Percentiles rank a stretch among this genome's conserved stretches.
phyloP scores from a whole-genome alignment of 257 asterid genomes.

The Solanum piurae region DNA sequence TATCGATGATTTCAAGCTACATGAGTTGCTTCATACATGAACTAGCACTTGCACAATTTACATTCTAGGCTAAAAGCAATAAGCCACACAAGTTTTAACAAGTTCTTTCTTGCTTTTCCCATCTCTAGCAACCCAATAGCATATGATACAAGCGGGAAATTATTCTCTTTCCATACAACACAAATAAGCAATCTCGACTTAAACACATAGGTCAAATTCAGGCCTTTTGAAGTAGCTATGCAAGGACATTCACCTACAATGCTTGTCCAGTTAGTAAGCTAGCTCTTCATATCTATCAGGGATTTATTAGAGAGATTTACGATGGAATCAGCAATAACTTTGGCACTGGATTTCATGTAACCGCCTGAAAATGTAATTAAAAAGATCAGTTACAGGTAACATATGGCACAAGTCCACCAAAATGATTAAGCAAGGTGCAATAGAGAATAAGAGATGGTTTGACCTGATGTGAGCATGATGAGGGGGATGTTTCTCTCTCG shows the following conservation, averaged over 20 bases:
- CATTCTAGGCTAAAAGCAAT: neutral
- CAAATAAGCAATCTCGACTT: neutral
- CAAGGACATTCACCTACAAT: neutral
- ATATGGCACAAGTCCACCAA: neutral
- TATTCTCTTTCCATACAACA: neutral
- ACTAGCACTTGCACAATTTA: neutral
- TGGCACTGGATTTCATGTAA: slow-evolving; percentile 90
- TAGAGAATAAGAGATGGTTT: neutral
- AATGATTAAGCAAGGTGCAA: neutral
- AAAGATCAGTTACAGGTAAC: neutral
- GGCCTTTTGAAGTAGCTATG: neutral
- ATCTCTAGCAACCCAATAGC: neutral
- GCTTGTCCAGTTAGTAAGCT: neutral
- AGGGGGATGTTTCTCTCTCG: slow-evolving; percentile 57
- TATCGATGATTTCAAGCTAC: neutral
- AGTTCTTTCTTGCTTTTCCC: neutral
- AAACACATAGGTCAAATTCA: neutral
- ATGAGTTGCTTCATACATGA: neutral
- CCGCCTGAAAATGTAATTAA: slow-evolving; percentile 50
- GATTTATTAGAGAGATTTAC: slow-evolving; percentile 57
- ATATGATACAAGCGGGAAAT: neutral
- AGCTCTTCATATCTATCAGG: slow-evolving; percentile 39
- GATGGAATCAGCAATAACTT: slow-evolving; percentile 81
- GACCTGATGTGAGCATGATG: slow-evolving; percentile 96
- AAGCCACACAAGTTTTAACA: neutral